These are phyloP conservation scores for Tanacetum coccineum DNA, from an alignment of 129 eudicot genomes.

Conservation along the genomic window DNA sequence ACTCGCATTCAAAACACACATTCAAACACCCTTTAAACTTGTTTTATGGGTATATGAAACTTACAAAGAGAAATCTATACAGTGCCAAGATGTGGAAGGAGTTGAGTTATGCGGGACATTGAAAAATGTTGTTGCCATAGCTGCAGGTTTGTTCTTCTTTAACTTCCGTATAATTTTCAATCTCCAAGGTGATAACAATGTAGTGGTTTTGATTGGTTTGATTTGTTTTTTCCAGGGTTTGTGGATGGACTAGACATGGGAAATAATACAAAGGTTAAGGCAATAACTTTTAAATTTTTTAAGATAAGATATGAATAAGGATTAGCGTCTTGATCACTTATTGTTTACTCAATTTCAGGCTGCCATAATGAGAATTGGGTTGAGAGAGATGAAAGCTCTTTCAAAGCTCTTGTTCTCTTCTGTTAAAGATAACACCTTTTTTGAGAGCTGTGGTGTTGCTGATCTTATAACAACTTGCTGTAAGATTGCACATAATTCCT, in stretches of 20 bases:
- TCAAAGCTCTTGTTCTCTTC: slow-evolving; percentile 92
- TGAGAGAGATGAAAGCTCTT: slow-evolving; percentile 94
- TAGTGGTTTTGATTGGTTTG: slow-evolving; percentile 2
- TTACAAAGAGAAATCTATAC: slow-evolving; percentile 14
- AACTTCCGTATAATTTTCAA: slow-evolving; percentile 4
- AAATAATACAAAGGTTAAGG: slow-evolving; percentile 88
- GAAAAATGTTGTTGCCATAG: slow-evolving; percentile 94
- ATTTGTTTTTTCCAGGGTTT: slow-evolving; percentile 51
- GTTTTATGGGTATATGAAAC: slow-evolving; percentile 10
- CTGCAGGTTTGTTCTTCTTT: slow-evolving; percentile 65
- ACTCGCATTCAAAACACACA: slow-evolving; percentile 4
- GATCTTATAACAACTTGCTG: slow-evolving; percentile 98
- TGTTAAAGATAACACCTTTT: slow-evolving; percentile 85
- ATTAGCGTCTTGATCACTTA: slow-evolving; percentile 14
- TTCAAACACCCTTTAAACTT: neutral
- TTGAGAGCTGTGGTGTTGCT: slow-evolving; percentile 99
- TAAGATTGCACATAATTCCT: slow-evolving; percentile 32
- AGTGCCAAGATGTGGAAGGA: slow-evolving; percentile 98
- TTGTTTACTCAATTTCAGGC: slow-evolving; percentile 48
- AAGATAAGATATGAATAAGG: neutral
- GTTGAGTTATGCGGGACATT: slow-evolving; percentile 96
- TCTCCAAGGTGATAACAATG: neutral
- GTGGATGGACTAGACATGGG: slow-evolving; percentile 99
- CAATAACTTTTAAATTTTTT: neutral
- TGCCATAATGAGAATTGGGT: slow-evolving; percentile 98